phyloP scores from a whole-genome alignment of 495 filamentous ascomycete genomes.

The Neurospora sp. region DNA sequence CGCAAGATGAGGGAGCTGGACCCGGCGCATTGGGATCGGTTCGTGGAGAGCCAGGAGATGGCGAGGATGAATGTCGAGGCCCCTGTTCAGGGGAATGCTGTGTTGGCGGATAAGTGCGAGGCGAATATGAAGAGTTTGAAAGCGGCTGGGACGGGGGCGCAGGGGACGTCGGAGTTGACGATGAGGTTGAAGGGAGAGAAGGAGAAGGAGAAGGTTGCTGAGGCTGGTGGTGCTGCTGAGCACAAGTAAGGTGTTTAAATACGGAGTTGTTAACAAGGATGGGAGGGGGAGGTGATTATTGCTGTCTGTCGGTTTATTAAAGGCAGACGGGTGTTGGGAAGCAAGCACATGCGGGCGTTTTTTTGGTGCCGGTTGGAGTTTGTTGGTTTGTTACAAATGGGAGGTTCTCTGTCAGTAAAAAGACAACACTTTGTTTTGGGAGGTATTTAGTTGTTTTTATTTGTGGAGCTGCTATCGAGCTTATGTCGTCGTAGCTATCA shows the following conservation, averaged over 20 bases:
- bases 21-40: slow-evolving; percentile 49
- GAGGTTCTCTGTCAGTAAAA: not conserved
- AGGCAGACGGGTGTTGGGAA: not conserved
- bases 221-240: not conserved
- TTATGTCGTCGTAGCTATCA: not conserved
- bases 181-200: not conserved
- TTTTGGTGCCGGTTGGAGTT: not conserved
- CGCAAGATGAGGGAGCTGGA: slow-evolving; percentile 45
- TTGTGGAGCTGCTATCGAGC: not conserved
- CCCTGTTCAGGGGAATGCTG: not conserved
- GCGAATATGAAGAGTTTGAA: not conserved
- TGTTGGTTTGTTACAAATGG: not conserved
- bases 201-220: not conserved
- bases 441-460: not conserved
- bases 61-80: slow-evolving; percentile 46
- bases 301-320: not conserved
- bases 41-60: slow-evolving; percentile 57
- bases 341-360: not conserved
- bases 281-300: not conserved
- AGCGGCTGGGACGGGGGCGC: not conserved
- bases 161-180: not conserved
- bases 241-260: not conserved
- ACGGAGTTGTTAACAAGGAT: not conserved
- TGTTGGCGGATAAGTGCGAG: not conserved
- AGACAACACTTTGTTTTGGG: not conserved